Percentiles rank a stretch among this genome's conserved stretches.
These are phyloP conservation scores for Favolaschia claudopus DNA, from an alignment of 768 basidiomycete species.

Conservation along the genomic window DNA sequence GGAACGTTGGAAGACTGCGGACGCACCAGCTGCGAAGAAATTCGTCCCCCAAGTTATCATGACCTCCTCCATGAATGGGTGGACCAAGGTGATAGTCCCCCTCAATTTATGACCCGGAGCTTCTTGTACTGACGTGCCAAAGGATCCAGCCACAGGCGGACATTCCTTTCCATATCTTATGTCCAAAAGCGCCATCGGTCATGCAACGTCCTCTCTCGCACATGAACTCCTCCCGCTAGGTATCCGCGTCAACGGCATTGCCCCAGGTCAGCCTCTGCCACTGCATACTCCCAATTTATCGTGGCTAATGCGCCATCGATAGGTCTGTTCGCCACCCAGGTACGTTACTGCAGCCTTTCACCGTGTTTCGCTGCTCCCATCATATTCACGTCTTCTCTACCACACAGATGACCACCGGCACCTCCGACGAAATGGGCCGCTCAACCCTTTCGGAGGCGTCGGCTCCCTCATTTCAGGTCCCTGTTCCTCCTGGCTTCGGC, in stretches of 20 bases:
- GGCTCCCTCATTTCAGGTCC: conserved; percentile 40
- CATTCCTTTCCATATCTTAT: conserved; percentile 53
- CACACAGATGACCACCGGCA: conserved; percentile 38
- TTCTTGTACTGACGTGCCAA: not conserved
- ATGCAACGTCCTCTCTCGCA: conserved; percentile 53
- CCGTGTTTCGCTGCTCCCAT: not conserved
- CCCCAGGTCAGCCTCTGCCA: conserved; percentile 39
- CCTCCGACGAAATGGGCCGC: conserved; percentile 33
- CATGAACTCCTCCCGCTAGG: conserved; percentile 57
- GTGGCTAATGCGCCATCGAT: not conserved
- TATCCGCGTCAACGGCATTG: conserved; percentile 57
- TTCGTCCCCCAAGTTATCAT: conserved; percentile 58
- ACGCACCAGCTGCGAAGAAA: conserved; percentile 35
- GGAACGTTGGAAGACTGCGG: conserved; percentile 50
- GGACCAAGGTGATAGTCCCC: conserved; percentile 63
- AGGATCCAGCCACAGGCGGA: conserved; percentile 52
- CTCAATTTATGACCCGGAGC: too few relatives aligned
- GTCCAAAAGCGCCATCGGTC: conserved; percentile 57
- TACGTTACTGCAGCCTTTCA: conserved; percentile 13
- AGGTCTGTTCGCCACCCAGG: conserved; percentile 43
- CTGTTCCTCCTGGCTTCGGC: conserved; percentile 42
- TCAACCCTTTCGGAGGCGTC: conserved; percentile 29
- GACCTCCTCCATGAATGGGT: conserved; percentile 61
- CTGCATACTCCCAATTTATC: not conserved
- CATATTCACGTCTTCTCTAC: not conserved